Evolutionary conservation across 2,329 filamentous ascomycete species (phyloP).

Genomic region (Aspergillus unguis): DNA sequence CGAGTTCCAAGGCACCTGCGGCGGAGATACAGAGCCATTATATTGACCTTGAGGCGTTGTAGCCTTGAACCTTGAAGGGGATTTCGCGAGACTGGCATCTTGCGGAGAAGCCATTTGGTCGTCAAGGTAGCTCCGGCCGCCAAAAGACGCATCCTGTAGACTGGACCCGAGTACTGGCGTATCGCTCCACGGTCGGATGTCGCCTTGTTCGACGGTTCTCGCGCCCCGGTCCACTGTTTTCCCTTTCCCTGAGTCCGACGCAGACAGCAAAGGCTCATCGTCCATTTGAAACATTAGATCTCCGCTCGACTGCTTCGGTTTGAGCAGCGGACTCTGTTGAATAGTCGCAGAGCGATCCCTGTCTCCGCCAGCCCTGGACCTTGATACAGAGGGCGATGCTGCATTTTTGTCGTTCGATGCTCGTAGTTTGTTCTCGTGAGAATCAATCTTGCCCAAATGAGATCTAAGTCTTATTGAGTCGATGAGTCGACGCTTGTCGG

Average conservation of each 20-base stretch:
- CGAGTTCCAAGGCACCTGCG: constrained; percentile 51
- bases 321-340: constrained; percentile 63
- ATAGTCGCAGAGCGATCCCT: constrained; percentile 45
- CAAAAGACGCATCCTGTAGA: constrained; percentile 26
- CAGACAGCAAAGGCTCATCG: constrained; percentile 56
- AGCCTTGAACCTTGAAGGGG: constrained; percentile 24
- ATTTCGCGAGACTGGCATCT: constrained; percentile 19
- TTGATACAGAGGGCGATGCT: constrained; percentile 45
- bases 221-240: constrained; percentile 26
- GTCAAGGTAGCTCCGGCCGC: constrained; percentile 26
- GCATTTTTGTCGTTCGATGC: constrained; percentile 63
- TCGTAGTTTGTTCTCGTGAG: constrained; percentile 59
- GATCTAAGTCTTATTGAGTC: constrained; percentile 71
- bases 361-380: constrained; percentile 40
- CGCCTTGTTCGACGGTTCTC: constrained; percentile 16
- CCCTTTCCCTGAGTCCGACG: constrained; percentile 27
- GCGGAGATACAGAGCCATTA: constrained; percentile 24
- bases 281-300: constrained; percentile 97
- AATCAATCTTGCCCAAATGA: constrained; percentile 63
- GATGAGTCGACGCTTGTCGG: constrained; percentile 59
- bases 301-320: constrained; percentile 63
- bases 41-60: constrained; percentile 22
- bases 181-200: constrained; percentile 22
- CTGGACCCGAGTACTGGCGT: constrained; percentile 27
- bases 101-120: constrained; percentile 27